Evolutionary conservation across 805 yeast species (phyloP).

Genomic region (Hanseniaspora guilliermondii): DNA sequence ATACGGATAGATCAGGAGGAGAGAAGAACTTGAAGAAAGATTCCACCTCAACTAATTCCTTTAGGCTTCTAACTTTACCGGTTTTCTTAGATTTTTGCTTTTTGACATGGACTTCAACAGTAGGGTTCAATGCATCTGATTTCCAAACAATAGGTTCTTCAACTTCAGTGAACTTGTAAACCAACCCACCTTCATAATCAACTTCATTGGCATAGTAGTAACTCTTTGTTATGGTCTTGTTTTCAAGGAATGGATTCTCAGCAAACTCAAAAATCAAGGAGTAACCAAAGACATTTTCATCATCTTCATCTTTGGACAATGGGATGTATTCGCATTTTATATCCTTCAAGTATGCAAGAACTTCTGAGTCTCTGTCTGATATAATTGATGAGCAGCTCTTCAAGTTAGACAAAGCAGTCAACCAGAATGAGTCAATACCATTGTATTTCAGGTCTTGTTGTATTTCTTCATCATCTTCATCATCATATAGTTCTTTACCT

Average conservation of each 20-base stretch:
- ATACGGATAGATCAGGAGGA: constrained; percentile 68
- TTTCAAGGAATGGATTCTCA: constrained; percentile 60
- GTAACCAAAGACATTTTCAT: constrained; percentile 46
- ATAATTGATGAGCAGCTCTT: constrained; percentile 70
- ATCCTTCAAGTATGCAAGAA: constrained; percentile 54
- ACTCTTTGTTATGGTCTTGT: constrained; percentile 62
- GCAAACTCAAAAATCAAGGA: constrained; percentile 61
- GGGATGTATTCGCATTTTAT: constrained; percentile 68
- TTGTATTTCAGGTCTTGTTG: constrained; percentile 35
- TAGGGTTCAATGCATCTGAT: constrained; percentile 67
- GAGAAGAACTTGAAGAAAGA: constrained; percentile 92
- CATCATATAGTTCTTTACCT: constrained; percentile 53
- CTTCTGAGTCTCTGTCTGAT: constrained; percentile 81
- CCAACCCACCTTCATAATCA: constrained; percentile 90
- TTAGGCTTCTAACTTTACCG: constrained; percentile 90
- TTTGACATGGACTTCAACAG: constrained; percentile 79
- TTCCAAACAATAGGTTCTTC: constrained; percentile 65
- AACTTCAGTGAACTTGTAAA: constrained; percentile 95
- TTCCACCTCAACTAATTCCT: constrained; percentile 85
- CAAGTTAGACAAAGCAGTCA: constrained; percentile 84
- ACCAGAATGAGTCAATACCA: constrained; percentile 94
- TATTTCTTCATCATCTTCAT: constrained; percentile 34
- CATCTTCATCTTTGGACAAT: constrained; percentile 15
- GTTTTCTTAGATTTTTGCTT: constrained; percentile 95
- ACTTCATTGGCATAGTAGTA: constrained; percentile 89